Base-by-base conservation (phyloP, 805 yeast genomes). In the Yamadazyma philogaea region DNA sequence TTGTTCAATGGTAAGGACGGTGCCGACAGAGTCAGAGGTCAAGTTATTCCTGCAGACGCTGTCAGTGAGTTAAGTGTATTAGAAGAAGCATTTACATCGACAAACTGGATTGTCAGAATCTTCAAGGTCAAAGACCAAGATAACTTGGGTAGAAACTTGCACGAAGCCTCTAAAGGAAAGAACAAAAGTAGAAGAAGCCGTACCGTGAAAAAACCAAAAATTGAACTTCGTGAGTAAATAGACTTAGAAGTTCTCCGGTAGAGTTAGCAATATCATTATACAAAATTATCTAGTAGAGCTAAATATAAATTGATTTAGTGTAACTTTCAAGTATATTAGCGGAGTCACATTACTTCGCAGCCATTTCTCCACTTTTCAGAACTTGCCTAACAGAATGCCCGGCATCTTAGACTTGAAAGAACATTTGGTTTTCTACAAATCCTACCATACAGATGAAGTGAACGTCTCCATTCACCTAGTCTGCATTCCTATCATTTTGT, bases 61-160 rank as follows among this genome's bases (percentile, higher is more conserved):
- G 71, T 78, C 33, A 64, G 68, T 16, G 72, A 78, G 31, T 72
- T 91, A 55, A 83, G 83, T 58, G 82, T 82, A 40, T 73, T 91
- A 31, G 98, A 93, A 56, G 99, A 93, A 72, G 99, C 84, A 0
- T 93, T 83, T 69, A 93, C 99, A 1, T 75, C 91, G 36, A 96
- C 89, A 60, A 95, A 93, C 74, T 95, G 97, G 97, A 77, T 93
- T 53, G 97, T 93, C 15, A 81, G 99, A 68, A 78, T 93, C 47
- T 93, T 87, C 71, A 86, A 88, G 73, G 86, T 93, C 52, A 93
- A 89, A 66, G 91, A 88, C 47, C 73, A 77, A 45, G 99, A 93
- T 64, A 79, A 78, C 47, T 79, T 87, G 51, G 99, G 98, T 37
- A 81, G 99, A 64, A 82, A 80, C 52, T 28, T 33, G n/a, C 19